Percentiles rank a stretch among this genome's conserved stretches.
phyloP scores from a whole-genome alignment of 1,284 basidiomycete species.

The Leccinum pachyderme region DNA sequence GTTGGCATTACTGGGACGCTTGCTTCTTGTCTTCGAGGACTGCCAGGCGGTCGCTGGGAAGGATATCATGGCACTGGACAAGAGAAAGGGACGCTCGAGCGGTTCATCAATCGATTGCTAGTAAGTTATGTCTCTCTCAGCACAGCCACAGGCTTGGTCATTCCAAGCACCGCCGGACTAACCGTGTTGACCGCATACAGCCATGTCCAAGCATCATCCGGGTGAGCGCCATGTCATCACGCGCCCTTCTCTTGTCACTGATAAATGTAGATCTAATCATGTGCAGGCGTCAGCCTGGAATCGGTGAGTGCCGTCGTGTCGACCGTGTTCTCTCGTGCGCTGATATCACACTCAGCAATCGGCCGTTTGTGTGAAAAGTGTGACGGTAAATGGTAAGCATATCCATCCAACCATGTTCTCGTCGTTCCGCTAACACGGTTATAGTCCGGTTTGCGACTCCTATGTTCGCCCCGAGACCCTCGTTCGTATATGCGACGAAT shows the following conservation, averaged over 20 bases:
- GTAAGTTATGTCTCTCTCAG: neutral
- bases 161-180: neutral
- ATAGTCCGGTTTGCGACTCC: slow-evolving; percentile 97
- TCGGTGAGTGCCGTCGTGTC: slow-evolving; percentile 57
- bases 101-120: slow-evolving; percentile 7
- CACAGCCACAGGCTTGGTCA: slow-evolving; percentile 21
- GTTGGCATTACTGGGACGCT: slow-evolving; percentile 10
- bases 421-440: neutral
- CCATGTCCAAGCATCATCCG: slow-evolving; percentile 88
- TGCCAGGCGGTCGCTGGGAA: slow-evolving; percentile 33
- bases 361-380: slow-evolving; percentile 98
- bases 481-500: slow-evolving; percentile 98
- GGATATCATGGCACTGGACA: slow-evolving; percentile 27
- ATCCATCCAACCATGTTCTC: neutral
- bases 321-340: neutral
- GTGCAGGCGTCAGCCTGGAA: slow-evolving; percentile 95
- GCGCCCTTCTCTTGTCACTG: neutral
- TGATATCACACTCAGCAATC: slow-evolving; percentile 66
- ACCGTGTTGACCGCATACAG: slow-evolving; percentile 17
- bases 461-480: slow-evolving; percentile 98
- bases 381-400: slow-evolving; percentile 93
- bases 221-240: slow-evolving; percentile 46
- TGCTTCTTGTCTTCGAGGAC: slow-evolving; percentile 18
- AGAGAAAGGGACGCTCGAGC: neutral
- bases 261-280: slow-evolving; percentile 80